Evolutionary conservation across 495 filamentous ascomycete genomes (phyloP), one percentile per base, ranked within the genome.

Genomic region (Pyronema omphalodes): DNA sequence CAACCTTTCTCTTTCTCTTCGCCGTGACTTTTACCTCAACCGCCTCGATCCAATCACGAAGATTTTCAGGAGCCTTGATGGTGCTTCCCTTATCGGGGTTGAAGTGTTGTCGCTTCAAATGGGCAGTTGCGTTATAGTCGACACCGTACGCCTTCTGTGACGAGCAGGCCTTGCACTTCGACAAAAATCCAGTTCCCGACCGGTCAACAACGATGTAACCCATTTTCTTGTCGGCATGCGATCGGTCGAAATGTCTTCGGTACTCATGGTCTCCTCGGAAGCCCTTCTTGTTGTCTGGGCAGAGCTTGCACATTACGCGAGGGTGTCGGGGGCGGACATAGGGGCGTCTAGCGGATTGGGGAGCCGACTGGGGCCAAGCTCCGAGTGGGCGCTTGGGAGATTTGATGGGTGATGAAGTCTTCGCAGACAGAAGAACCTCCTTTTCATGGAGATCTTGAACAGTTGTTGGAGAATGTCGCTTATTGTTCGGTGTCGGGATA

Each of bases 201-300:
- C 80, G 75, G 41, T 75, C 71, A 17, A 67, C 71, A 36, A 73
- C 67, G 6, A 94, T 73, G 77, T 77, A 98, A 53, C 86, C 86
- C 63, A 81, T 88, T 56, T 84, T 78, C 15, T 75, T 69, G n/a
- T 61, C 53, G 11, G 80, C 76, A 61, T 98, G 91, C 40, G 83
- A 81, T 34, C 86, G 81, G 41, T 88, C 81, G 56, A 78, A 77
- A 61, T 98, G 91, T 29, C 89, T 80, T 9, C 84, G 80, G 35
- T 96, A 79, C 63, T 98, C 91, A 63, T 95, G 91, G 23, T 93
- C 86, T 37, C 91, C 91, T 15, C 91, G 81, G 67, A 94, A 98
- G 14, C 89, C 89, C 1, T 87, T 79, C 0, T 82, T 85, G 49
- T 86, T 76, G 44, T 83, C 79, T 44, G 77, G 77, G 67, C 89